These are phyloP conservation scores for Acmispon strigosus DNA, from an alignment of 306 rosid genomes.

Conservation along the genomic window DNA sequence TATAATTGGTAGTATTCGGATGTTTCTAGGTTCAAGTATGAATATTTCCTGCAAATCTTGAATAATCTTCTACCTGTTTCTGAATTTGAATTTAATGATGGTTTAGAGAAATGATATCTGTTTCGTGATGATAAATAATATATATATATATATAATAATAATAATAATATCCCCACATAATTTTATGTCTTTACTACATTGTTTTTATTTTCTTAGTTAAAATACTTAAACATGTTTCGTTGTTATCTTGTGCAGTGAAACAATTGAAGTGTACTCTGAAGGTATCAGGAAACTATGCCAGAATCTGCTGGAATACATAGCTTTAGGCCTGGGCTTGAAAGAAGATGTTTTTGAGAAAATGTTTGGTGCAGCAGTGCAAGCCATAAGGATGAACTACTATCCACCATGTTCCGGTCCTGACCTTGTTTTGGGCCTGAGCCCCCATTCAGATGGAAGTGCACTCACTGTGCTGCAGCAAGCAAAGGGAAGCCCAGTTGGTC, in stretches of 20 bases:
- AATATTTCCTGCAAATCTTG: no score
- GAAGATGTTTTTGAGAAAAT: constrained; percentile 48
- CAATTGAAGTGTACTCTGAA: constrained; percentile 68
- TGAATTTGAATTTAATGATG: no score
- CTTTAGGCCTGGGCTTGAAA: constrained; percentile 54
- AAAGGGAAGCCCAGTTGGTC: constrained; percentile 72
- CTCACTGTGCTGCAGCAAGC: constrained; percentile 91
- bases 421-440: constrained; percentile 93
- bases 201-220: neutral
- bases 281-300: constrained; percentile 62
- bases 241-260: constrained; percentile 47
- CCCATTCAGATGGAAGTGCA: constrained; percentile 99
- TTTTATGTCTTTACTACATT: neutral
- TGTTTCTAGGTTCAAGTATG: no score
- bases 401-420: constrained; percentile 97
- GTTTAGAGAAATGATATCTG: no score
- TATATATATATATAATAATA: no score
- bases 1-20: no score
- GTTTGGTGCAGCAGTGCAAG: constrained; percentile 90
- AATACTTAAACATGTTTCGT: neutral
- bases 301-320: constrained; percentile 55
- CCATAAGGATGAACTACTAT: constrained; percentile 90
- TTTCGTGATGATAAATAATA: no score
- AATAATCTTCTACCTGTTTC: no score
- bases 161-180: no score